Conservation (phyloP, 257 asterid genomes). For the Ophiorrhiza pumila region DNA sequence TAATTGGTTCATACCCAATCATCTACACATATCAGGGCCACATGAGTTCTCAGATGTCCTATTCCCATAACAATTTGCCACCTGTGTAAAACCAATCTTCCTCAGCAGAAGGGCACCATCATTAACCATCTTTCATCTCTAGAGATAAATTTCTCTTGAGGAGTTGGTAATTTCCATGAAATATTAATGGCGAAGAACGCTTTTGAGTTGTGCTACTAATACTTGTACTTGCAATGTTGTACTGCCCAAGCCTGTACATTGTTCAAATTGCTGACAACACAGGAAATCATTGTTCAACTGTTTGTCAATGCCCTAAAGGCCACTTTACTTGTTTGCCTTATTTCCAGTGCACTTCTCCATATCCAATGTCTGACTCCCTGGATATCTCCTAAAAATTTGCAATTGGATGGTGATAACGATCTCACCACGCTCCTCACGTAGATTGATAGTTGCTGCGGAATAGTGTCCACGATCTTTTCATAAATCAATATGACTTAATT, state of each 20-base stretch:
- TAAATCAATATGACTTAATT: too few relatives aligned
- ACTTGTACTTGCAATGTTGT: background rate
- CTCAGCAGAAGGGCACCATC: background rate
- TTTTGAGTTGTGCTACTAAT: background rate
- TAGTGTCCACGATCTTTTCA: too few relatives aligned
- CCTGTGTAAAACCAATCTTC: background rate
- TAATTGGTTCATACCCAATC: background rate
- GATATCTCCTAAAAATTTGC: background rate
- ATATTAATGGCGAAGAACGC: background rate
- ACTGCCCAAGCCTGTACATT: background rate
- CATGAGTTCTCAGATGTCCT: too few relatives aligned
- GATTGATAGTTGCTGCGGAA: too few relatives aligned
- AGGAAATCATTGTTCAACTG: background rate
- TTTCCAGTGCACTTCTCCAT: background rate
- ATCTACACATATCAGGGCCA: too few relatives aligned
- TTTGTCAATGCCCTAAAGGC: background rate
- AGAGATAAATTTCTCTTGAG: too few relatives aligned
- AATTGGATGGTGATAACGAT: too few relatives aligned
- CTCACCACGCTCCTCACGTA: too few relatives aligned
- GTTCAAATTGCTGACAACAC: too few relatives aligned
- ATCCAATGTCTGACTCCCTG: background rate
- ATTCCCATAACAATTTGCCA: background rate
- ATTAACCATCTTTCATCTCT: background rate
- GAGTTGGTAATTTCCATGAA: background rate
- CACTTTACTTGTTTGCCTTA: background rate